Percentiles rank a stretch among this genome's conserved stretches.
phyloP scores from a whole-genome alignment of 345 rosid species.

The Eucalyptus rudis region DNA sequence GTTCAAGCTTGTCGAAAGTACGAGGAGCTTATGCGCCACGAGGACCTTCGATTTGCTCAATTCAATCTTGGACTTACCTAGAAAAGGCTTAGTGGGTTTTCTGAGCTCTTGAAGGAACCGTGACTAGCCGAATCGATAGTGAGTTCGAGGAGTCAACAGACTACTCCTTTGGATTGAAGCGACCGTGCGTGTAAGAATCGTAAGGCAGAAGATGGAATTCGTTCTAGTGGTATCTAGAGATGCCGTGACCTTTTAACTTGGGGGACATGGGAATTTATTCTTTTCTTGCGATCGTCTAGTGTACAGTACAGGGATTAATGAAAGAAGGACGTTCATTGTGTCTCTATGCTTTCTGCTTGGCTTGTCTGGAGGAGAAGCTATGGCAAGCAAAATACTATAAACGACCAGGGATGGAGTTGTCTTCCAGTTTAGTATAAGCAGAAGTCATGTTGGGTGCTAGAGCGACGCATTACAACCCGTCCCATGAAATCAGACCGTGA shows the following conservation, averaged over 20 bases:
- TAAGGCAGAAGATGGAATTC: not conserved
- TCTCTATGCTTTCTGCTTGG: not conserved
- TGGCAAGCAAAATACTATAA: not conserved
- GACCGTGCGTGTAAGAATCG: not conserved
- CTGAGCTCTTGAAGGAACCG: not conserved
- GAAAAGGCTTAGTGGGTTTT: not conserved
- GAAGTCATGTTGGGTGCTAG: not conserved
- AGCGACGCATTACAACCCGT: not conserved
- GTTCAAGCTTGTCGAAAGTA: conserved; percentile 10
- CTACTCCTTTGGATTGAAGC: not conserved
- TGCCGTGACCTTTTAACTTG: not conserved
- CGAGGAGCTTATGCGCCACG: not conserved
- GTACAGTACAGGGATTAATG: not conserved
- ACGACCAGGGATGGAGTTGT: not conserved
- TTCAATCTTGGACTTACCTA: not conserved
- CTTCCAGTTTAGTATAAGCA: not conserved
- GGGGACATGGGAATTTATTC: not conserved
- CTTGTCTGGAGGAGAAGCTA: not conserved
- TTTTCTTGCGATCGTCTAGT: not conserved
- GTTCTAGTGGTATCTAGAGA: not conserved
- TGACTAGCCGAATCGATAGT: not conserved
- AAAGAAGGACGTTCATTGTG: not conserved
- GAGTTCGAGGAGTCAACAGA: not conserved
- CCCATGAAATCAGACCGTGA: not conserved
- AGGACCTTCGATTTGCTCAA: not conserved